Evolutionary conservation across 768 basidiomycete species (phyloP), one percentile per base, ranked within the genome.

Genomic region (Tricholoma terreum): DNA sequence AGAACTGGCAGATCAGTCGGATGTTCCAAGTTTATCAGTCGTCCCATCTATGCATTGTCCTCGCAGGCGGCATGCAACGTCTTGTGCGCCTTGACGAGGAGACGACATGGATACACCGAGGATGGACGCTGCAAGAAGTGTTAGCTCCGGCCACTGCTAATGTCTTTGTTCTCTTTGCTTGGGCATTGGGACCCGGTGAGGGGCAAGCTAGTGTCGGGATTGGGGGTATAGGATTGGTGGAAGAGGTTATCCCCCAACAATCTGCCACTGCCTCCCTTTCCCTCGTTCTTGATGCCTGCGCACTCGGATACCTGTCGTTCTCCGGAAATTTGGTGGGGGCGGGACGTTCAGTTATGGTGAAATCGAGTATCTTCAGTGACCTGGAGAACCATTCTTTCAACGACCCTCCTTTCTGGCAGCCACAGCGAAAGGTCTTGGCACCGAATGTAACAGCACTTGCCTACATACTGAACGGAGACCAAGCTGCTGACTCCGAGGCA

Each of bases 331-430:
- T 19, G 15, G 46, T n/a, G 22, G 30, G 30, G 42, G 15, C 42
- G 30, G 46, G 30, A 30, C 46, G 15, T 7, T 24, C 46, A 24
- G 46, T 48, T 10, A 48, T 48, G 46, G 46, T 48, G 17, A 48
- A 48, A 48, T 6, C 46, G 8, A 48, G 46, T 48, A 48, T 48
- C 46, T 48, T 48, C 46, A 22, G 46, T n/a, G 17, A 19, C 46
- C 7, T 48, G 17, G 19, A 48, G 14, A n/a, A n/a, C n/a, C n/a
- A n/a, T n/a, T n/a, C n/a, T n/a, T n/a, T n/a, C n/a, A n/a, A n/a
- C n/a, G n/a, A n/a, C n/a, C n/a, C n/a, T n/a, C n/a, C n/a, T n/a
- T 48, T 48, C 46, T 48, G 46, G 46, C 46, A 48, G 46, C 46
- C 46, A n/a, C 46, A 48, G 46, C 8, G 46, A 19, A 48, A 48